A percentile compares a stretch with the other conserved stretches of the same genome.
Conservation (phyloP, 202 grass and related monocot species). For the Carex arenaria region DNA sequence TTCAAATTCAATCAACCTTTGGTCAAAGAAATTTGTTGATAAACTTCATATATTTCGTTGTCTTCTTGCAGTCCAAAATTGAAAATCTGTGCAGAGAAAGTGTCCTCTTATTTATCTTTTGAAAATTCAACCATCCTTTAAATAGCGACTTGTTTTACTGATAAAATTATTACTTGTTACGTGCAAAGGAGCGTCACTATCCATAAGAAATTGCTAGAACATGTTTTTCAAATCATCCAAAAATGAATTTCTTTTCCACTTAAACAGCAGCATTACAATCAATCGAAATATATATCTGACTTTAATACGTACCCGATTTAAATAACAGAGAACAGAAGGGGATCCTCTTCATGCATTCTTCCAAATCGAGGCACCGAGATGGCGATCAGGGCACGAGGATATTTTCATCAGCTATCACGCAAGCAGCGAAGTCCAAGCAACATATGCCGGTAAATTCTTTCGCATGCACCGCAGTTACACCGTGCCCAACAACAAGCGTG, state of each 20-base stretch:
- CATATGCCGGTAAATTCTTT: constrained; percentile 73
- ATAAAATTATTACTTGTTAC: neutral
- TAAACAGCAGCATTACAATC: neutral
- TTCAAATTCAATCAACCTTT: neutral
- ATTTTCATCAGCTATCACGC: constrained; percentile 94
- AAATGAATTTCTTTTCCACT: neutral
- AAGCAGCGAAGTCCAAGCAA: constrained; percentile 71
- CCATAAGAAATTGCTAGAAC: neutral
- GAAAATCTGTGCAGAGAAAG: neutral
- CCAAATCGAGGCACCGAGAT: constrained; percentile 75
- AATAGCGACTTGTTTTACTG: neutral
- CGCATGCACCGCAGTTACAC: constrained; percentile 36
- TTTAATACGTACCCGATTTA: neutral
- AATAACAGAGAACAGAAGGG: constrained; percentile 77
- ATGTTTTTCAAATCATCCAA: neutral
- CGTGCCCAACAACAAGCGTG: constrained; percentile 32
- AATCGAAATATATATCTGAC: neutral
- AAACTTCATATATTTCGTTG: neutral
- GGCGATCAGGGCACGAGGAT: constrained; percentile 70
- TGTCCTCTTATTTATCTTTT: neutral
- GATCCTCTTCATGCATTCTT: constrained; percentile 84
- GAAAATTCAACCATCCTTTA: neutral
- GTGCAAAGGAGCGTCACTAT: neutral
- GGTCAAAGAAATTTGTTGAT: neutral
- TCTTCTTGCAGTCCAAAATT: constrained; percentile 1